Conservation (phyloP, 306 rosid genomes). For the Rosa lucieae region DNA sequence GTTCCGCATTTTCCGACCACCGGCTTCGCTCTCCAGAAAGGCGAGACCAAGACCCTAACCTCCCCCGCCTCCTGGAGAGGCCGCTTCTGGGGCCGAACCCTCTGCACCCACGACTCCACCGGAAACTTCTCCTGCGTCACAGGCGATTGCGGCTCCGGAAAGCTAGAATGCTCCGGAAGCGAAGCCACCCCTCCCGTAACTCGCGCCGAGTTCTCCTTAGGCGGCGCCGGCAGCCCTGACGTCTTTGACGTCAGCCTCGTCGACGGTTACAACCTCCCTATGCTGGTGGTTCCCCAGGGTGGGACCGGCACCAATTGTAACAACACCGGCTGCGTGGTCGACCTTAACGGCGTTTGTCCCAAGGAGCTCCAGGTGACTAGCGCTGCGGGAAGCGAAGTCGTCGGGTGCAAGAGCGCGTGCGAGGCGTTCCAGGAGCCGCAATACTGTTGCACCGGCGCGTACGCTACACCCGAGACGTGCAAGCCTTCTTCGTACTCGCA, state of each 20-base stretch:
- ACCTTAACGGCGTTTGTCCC: slow-evolving; percentile 61
- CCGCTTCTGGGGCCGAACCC: slow-evolving; percentile 90
- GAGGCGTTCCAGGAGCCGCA: slow-evolving; percentile 64
- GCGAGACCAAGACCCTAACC: slow-evolving; percentile 51
- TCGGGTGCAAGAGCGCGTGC: slow-evolving; percentile 93
- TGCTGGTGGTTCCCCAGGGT: slow-evolving; percentile 56
- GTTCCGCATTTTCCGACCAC: slow-evolving; percentile 53
- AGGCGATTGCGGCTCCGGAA: slow-evolving; percentile 65
- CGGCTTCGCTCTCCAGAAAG: slow-evolving; percentile 66
- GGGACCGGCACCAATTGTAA: slow-evolving; percentile 59
- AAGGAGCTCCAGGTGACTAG: slow-evolving; percentile 48
- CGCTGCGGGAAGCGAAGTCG: slow-evolving; percentile 32
- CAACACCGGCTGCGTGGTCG: slow-evolving; percentile 53
- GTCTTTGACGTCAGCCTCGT: slow-evolving; percentile 75
- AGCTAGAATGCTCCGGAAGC: slow-evolving; percentile 44
- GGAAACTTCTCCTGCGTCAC: slow-evolving; percentile 67
- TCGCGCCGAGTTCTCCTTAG: slow-evolving; percentile 54
- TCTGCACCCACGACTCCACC: slow-evolving; percentile 54
- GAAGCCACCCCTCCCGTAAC: slow-evolving; percentile 50
- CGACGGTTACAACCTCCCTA: slow-evolving; percentile 81
- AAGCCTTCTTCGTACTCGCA: slow-evolving; percentile 67
- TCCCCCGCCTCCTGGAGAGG: slow-evolving; percentile 84
- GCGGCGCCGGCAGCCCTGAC: slow-evolving; percentile 57
- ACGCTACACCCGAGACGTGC: too few relatives aligned
- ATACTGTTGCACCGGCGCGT: slow-evolving; percentile 89